Evolutionary conservation across 805 yeast species (phyloP).

Genomic region (Candida methanosorbosa): DNA sequence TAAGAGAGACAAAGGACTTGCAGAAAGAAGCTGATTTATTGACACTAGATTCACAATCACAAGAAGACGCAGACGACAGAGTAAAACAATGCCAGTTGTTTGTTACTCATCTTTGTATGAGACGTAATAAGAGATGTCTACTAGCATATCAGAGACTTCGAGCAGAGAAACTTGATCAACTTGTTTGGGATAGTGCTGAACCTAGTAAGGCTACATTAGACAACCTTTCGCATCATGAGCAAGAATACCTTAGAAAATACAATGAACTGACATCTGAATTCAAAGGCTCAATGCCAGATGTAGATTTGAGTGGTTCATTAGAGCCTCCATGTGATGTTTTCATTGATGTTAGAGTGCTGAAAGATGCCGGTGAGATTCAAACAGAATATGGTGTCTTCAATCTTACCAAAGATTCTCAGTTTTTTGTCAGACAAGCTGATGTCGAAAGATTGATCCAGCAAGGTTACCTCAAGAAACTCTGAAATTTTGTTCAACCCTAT

Average conservation of each 20-base stretch:
- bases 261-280: slow-evolving; percentile 63
- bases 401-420: slow-evolving; percentile 86
- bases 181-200: slow-evolving; percentile 66
- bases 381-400: slow-evolving; percentile 96
- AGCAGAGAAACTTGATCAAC: slow-evolving; percentile 53
- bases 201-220: slow-evolving; percentile 31
- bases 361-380: slow-evolving; percentile 94
- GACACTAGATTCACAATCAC: slow-evolving; percentile 17
- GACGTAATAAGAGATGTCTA: slow-evolving; percentile 84
- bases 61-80: slow-evolving; percentile 27
- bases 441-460: slow-evolving; percentile 92
- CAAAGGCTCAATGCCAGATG: slow-evolving; percentile 71
- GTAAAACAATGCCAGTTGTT: slow-evolving; percentile 55
- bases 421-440: slow-evolving; percentile 88
- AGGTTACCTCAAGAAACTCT: slow-evolving; percentile 72
- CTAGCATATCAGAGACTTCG: slow-evolving; percentile 75
- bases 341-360: slow-evolving; percentile 86
- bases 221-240: slow-evolving; percentile 68
- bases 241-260: slow-evolving; percentile 66
- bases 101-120: slow-evolving; percentile 67
- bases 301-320: slow-evolving; percentile 82
- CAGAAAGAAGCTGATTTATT: slow-evolving; percentile 47
- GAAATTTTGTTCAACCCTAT: too few relatives aligned
- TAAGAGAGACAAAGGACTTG: slow-evolving; percentile 63
- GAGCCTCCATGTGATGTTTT: slow-evolving; percentile 89